Base-by-base conservation (phyloP, 441 rosid genomes). In the Geranium incanum region DNA sequence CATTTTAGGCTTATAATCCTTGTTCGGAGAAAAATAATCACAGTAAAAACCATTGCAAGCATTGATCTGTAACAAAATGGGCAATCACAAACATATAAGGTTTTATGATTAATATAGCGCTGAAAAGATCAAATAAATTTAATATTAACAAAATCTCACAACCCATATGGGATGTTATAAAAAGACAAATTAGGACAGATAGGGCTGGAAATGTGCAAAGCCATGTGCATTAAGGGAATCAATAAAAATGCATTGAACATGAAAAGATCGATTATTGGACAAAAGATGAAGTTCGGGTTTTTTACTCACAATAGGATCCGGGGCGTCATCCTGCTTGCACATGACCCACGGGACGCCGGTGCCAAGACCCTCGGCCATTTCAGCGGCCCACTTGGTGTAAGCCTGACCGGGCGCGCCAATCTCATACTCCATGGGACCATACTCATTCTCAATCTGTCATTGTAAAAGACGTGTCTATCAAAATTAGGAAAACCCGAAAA, bases 31-130 rank as follows among this genome's bases (percentile, higher is more conserved):
- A 83, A 92, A 95, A 80, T 95, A 89, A 55, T 95, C 96, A 6
- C 99, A 92, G 77, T 92, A 95, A 83, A 92, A 95, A 66, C 99
- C 99, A 77, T 95, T 95, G 88, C 99, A 95, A 74, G 97, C 76
- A 66, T 95, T 92, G 70, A 95, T 92, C 99, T 95, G 78, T 80
- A 33, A 62, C 39, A 69, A 63, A 37, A 50, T 28, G n/a, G n/a
- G n/a, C n/a, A n/a, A 28, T 72, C 41, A 50, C 70, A 67, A 62
- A 71, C 18, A 36, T 70, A 16, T 36, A 52, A 72, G 71, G 68
- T 36, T 38, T 73, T 43, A 69, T 13, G 16, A 55, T 70, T 72
- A 41, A 43, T 72, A 43, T 72, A 70, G 48, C 77, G 65, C 67
- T 62, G 8, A 39, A 63, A 45, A 52, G 72, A 70, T 73, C 71